These are phyloP conservation scores for Candida corydali DNA, from an alignment of 805 yeast genomes.

Conservation along the genomic window DNA sequence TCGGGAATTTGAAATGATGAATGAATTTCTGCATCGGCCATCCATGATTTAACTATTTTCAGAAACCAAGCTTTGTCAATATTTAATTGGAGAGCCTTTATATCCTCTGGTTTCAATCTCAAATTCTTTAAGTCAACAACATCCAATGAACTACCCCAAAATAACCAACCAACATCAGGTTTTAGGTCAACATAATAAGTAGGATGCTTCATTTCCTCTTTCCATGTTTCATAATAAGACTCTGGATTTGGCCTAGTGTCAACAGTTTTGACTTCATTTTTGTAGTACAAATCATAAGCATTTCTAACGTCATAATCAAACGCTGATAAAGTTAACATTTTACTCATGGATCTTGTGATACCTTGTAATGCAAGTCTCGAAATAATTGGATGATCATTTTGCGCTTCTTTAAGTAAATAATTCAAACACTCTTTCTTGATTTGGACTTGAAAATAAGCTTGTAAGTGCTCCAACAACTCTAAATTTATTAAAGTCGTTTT, in stretches of 20 bases:
- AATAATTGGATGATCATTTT: conserved; percentile 65
- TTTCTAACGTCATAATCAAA: conserved; percentile 45
- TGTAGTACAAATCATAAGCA: conserved; percentile 34
- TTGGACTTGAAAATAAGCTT: conserved; percentile 48
- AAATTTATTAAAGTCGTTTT: conserved; percentile 46
- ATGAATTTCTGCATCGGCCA: conserved; percentile 65
- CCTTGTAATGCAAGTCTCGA: conserved; percentile 59
- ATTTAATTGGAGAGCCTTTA: conserved; percentile 42
- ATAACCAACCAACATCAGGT: conserved; percentile 61
- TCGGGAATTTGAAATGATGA: conserved; percentile 64
- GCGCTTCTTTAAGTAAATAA: conserved; percentile 44
- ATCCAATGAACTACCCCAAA: conserved; percentile 60
- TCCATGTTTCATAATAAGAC: conserved; percentile 41
- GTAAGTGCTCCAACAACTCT: conserved; percentile 48
- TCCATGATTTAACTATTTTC: conserved; percentile 45
- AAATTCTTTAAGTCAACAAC: conserved; percentile 39
- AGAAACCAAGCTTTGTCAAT: conserved; percentile 59
- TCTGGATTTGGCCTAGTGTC: conserved; percentile 36
- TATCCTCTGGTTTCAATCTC: conserved; percentile 41
- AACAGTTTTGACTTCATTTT: conserved; percentile 30
- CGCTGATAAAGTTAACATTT: conserved; percentile 41
- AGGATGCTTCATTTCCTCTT: conserved; percentile 50
- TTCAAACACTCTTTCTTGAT: conserved; percentile 37
- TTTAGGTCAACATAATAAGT: conserved; percentile 55
- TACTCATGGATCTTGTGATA: conserved; percentile 47